Evolutionary conservation across 2,329 filamentous ascomycete genomes (phyloP).

Genomic region (Aureobasidium sp.): DNA sequence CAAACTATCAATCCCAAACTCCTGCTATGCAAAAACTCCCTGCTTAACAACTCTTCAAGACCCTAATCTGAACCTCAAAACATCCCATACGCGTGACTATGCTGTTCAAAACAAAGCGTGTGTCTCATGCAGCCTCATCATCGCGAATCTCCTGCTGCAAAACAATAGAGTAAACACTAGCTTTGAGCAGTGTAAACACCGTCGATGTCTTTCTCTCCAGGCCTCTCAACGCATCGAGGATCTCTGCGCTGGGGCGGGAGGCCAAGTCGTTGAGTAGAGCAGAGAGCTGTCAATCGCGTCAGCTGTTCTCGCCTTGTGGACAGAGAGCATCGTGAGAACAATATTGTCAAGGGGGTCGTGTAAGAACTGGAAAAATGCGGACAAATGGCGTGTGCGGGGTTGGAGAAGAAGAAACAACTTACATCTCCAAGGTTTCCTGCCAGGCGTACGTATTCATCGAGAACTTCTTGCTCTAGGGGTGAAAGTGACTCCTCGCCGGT

Average conservation of each 20-base stretch:
- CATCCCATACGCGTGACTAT: background rate
- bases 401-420: conserved; percentile 21
- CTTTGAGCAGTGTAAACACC: conserved; percentile 93
- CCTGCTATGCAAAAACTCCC: background rate
- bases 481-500: conserved; percentile 43
- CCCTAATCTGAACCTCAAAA: background rate
- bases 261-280: conserved; percentile 62
- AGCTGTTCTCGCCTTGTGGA: background rate
- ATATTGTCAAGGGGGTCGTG: no score
- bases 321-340: background rate
- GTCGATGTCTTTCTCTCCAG: conserved; percentile 91
- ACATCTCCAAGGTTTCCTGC: conserved; percentile 90
- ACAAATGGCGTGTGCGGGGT: background rate
- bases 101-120: background rate
- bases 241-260: conserved; percentile 58
- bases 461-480: conserved; percentile 83
- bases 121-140: conserved; percentile 38
- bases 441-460: conserved; percentile 86
- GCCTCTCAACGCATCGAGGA: conserved; percentile 77
- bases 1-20: background rate
- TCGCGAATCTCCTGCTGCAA: conserved; percentile 92
- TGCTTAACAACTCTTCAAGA: background rate
- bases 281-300: conserved; percentile 32
- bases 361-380: background rate
- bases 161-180: conserved; percentile 97